Evolutionary conservation across 768 basidiomycete species (phyloP), one percentile per base, ranked within the genome.

Genomic region (Leccinum boreale): DNA sequence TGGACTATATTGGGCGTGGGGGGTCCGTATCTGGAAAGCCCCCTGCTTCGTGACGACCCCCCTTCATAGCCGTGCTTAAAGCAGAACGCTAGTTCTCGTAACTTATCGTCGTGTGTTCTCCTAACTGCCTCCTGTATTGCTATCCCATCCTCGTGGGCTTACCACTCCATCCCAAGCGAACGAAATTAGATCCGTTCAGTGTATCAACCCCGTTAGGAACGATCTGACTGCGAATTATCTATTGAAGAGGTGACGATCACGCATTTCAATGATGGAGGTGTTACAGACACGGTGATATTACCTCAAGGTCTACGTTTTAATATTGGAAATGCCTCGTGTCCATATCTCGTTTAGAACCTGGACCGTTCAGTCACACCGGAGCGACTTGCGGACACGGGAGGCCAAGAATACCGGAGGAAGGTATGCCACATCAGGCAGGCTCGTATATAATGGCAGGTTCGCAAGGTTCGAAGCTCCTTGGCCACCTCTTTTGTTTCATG

Each of bases 1-100:
- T 92, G 19, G 79, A 81, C 58, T 92, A 92, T 71, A 78, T 70
- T 56, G 90, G 84, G 6, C 79, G 86, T 59, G 86, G 87, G 17
- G 90, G 86, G 50, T 81, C 75, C 60, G 77, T 81, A 46, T 67
- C 75, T 0, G 83, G 81, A 31, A 78, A 83, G 62, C 58, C 78
- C 24, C 77, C 79, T n/a, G 58, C 71, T 54, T 71, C 67, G 23
- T 76, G 77, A 31, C 77, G 75, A 17, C 85, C 86, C 23, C 90
- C 90, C 0, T 91, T 87, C 73, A 80, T 89, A 62, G 85, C 77
- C 46, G 77, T 91, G 56, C 75, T 90, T 46, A 75, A 81, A 52
- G 76, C 79, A 61, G 68, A 62, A 48, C 62, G 58, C 56, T 62
- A 52, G 24, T 50, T 69, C 54, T 55, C 58, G 59, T 73, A 72